Conservation (phyloP, 2,329 filamentous ascomycete genomes). For the Claviceps africana region DNA sequence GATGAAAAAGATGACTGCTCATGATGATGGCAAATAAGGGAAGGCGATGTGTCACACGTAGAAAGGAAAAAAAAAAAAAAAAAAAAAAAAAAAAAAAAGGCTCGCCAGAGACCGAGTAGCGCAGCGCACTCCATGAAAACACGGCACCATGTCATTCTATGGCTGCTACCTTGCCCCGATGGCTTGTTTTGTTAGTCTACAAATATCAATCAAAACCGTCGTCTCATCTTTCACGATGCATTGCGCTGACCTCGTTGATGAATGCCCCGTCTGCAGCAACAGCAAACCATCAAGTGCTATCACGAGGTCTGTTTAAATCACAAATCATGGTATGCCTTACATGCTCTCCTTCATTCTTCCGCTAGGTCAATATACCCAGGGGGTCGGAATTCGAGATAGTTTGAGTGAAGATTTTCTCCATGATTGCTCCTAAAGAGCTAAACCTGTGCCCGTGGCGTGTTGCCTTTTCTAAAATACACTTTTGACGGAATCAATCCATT, state of each 20-base stretch:
- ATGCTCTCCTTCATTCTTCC: neutral
- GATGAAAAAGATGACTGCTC: neutral
- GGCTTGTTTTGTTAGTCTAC: neutral
- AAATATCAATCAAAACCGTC: neutral
- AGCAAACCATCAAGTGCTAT: neutral
- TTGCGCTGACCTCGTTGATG: neutral
- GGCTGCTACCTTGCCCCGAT: neutral
- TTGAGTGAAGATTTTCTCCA: constrained; percentile 3
- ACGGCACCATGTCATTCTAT: neutral
- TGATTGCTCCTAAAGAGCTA: neutral
- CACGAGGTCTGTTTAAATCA: neutral
- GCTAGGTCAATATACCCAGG: neutral
- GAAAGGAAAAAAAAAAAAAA: too few species aligned
- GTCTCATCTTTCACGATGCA: neutral
- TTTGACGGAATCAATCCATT: neutral
- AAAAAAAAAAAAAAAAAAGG: too few species aligned
- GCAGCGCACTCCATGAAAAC: neutral
- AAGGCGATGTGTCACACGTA: neutral
- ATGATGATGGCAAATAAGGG: neutral
- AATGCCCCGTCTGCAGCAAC: neutral
- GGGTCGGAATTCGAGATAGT: neutral
- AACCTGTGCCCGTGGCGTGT: neutral
- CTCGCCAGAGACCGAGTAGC: neutral
- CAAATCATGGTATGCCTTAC: neutral
- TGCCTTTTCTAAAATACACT: constrained; percentile 2